Percentiles rank a stretch among this genome's conserved stretches.
phyloP scores from a whole-genome alignment of 2,329 filamentous ascomycete genomes.

The Pezicula rhizophila region DNA sequence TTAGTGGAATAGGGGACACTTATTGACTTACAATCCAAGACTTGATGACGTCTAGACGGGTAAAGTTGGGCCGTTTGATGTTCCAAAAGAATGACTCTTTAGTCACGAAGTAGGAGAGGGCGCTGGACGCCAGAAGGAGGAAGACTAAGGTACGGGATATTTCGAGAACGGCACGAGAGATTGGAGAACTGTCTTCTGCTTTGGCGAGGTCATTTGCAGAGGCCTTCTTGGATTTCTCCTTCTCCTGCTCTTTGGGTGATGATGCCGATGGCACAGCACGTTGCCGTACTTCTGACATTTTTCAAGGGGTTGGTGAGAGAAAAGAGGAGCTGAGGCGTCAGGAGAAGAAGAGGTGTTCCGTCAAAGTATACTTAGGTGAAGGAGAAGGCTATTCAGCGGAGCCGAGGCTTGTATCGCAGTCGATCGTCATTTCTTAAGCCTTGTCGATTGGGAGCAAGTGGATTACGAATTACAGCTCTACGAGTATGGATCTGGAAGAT shows the following conservation, averaged over 20 bases:
- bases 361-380: background rate
- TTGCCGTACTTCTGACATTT: constrained; percentile 14
- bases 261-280: constrained; percentile 5
- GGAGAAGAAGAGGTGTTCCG: background rate
- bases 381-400: background rate
- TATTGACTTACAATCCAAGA: constrained; percentile 18
- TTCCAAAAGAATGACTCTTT: constrained; percentile 23
- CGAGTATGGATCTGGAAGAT: background rate
- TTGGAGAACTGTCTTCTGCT: constrained; percentile 19
- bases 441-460: background rate
- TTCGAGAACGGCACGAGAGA: constrained; percentile 18
- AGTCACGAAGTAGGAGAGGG: constrained; percentile 25
- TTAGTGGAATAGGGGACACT: background rate
- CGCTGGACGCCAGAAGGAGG: constrained; percentile 16
- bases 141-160: constrained; percentile 22
- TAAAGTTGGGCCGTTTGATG: constrained; percentile 20
- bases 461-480: background rate
- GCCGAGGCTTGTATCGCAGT: background rate
- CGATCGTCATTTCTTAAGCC: background rate
- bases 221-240: background rate
- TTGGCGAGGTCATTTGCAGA: constrained; percentile 9
- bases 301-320: background rate
- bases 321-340: background rate
- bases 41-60: constrained; percentile 14
- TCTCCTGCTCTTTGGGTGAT: background rate